Evolutionary conservation across 2,329 filamentous ascomycete species (phyloP).

Genomic region (Epichloe sp.): DNA sequence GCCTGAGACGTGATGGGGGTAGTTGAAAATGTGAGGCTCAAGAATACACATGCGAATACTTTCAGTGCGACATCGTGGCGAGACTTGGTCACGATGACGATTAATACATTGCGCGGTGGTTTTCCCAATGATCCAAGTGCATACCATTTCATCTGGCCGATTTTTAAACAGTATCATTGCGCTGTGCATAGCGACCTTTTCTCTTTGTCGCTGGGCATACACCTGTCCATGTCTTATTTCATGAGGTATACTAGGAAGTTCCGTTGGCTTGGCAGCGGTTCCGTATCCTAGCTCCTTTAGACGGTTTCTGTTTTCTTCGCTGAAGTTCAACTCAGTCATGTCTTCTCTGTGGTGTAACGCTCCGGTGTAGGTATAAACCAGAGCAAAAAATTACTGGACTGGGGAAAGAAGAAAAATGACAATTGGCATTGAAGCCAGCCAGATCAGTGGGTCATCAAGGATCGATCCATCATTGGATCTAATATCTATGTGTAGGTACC

Average conservation of each 20-base stretch:
- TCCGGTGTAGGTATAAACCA: background rate
- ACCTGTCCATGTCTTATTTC: background rate
- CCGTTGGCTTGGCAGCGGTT: background rate
- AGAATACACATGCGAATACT: background rate
- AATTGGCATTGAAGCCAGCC: no score
- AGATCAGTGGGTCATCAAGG: no score
- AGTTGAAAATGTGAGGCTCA: background rate
- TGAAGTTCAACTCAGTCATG: background rate
- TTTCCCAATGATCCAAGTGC: background rate
- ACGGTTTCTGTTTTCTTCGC: background rate
- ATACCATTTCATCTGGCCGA: background rate
- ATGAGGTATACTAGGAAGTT: background rate
- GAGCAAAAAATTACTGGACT: background rate
- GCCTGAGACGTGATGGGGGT: background rate
- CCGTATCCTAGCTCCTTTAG: background rate
- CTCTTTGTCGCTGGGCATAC: background rate
- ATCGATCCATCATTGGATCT: no score
- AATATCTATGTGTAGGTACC: no score
- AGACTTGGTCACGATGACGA: background rate
- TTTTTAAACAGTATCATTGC: background rate
- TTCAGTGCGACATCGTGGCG: constrained; percentile 4
- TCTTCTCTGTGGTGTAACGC: background rate
- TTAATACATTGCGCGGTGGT: background rate
- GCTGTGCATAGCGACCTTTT: background rate
- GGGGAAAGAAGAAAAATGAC: background rate